A percentile compares a stretch with the other conserved stretches of the same genome.
Conservation (phyloP, 164 flowering plant species). For the Berberis vulgaris region DNA sequence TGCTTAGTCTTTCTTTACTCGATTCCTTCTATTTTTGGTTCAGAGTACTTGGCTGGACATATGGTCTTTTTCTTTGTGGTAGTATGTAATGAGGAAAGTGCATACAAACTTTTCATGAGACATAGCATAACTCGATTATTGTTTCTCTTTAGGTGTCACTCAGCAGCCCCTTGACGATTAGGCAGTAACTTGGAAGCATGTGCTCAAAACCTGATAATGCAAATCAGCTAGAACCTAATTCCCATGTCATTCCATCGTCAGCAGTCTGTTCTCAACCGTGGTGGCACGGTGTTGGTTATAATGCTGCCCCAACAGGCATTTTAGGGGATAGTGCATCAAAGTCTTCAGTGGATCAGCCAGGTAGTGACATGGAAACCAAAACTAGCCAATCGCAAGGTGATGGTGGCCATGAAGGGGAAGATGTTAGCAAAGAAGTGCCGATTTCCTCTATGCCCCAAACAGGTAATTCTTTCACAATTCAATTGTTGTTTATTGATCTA, state of each 20-base stretch:
- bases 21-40: no score
- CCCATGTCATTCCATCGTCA: conserved; percentile 23
- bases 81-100: no score
- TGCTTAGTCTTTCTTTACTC: no score
- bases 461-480: conserved; percentile 22
- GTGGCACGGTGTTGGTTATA: conserved; percentile 60
- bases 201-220: conserved; percentile 38
- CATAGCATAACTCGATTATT: no score
- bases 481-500: background rate
- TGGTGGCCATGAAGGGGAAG: conserved; percentile 35
- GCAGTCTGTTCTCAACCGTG: conserved; percentile 57
- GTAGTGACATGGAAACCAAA: conserved; percentile 30
- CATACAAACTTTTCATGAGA: no score
- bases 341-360: conserved; percentile 35
- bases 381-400: conserved; percentile 39
- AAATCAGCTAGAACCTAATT: conserved; percentile 24
- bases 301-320: conserved; percentile 21
- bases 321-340: conserved; percentile 35
- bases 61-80: no score
- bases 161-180: no score
- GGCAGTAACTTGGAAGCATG: conserved; percentile 32
- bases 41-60: no score
- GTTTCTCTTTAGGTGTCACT: no score
- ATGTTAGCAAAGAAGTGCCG: conserved; percentile 40
- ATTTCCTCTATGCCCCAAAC: conserved; percentile 25